Base-by-base conservation (phyloP, 2,329 filamentous ascomycete genomes). In the Mariannaea elegans region DNA sequence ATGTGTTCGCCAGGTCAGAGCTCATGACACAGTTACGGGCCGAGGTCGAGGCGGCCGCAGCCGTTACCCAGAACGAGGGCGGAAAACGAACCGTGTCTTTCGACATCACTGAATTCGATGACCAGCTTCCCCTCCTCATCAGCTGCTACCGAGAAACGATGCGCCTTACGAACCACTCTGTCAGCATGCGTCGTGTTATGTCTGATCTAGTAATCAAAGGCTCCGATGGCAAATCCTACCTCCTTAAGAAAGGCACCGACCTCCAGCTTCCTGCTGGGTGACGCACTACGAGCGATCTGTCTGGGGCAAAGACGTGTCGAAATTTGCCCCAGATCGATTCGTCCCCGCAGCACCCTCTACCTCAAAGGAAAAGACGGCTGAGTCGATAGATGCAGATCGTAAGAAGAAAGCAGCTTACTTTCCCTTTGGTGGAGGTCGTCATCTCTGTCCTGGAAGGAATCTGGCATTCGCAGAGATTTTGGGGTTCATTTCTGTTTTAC, bases 81-180 rank as follows among this genome's bases (percentile, higher is more conserved):
- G 59, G 45, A 0, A 58, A 18, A 14, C 42, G 19, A 12, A 62
- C 29, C 0, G 64, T 61, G 2, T 71, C 65, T 2, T 70, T 84
- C n/a, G 71, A 80, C 14, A 73, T 78, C 51, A 66, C 68, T 1
- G 65, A 64, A 2, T 73, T 83, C 9, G 75, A 77, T 29, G 67
- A 75, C 1, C 57, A 70, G 6, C 78, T 78, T 45, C 80, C 81
- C 0, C 67, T 82, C 5, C 69, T 85, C 7, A 70, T 80, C 13
- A 78, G 79, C 42, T 75, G 75, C 19, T 82, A 79, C 63, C 76
- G 77, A 21, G 82, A 84, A 64, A 75, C 75, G 0, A 69, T 83
- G 54, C 79, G 82, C 7, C 55, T 82, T 2, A 69, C 66, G 12
- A 77, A 77, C 27, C 74, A 76, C 4, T 70, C 75, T 6, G 68